phyloP scores from a whole-genome alignment of 192 early-diverging fungal species.

The Coemansia sp. region DNA sequence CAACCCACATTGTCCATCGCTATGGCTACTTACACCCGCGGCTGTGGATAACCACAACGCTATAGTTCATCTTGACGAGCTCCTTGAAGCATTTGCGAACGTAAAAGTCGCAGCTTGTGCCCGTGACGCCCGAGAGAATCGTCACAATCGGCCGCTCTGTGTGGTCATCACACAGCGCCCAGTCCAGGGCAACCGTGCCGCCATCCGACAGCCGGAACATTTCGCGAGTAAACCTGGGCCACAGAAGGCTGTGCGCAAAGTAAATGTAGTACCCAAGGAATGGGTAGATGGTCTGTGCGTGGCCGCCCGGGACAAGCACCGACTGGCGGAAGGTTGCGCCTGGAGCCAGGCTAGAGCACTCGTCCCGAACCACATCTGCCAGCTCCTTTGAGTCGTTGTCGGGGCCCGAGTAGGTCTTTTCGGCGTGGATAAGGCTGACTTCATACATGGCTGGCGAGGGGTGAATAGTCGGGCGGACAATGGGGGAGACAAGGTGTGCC shows the following conservation, averaged over 20 bases:
- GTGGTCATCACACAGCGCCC: conserved; percentile 58
- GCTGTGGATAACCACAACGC: conserved; percentile 79
- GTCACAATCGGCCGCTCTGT: conserved; percentile 68
- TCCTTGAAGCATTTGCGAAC: conserved; percentile 68
- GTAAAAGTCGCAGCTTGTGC: conserved; percentile 87
- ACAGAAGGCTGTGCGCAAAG: conserved; percentile 35
- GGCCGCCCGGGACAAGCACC: conserved; percentile 65
- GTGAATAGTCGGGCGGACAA: not conserved
- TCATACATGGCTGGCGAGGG: conserved; percentile 12
- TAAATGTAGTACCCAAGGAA: conserved; percentile 49
- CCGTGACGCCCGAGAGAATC: conserved; percentile 85
- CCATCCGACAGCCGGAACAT: conserved; percentile 72
- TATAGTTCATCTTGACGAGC: conserved; percentile 58
- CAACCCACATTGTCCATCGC: too few relatives aligned
- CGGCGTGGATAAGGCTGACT: conserved; percentile 30
- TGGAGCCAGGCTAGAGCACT: conserved; percentile 54
- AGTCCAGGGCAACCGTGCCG: conserved; percentile 81
- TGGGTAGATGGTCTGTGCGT: conserved; percentile 64
- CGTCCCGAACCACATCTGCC: conserved; percentile 19
- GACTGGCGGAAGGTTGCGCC: conserved; percentile 59
- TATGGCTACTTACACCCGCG: conserved; percentile 64
- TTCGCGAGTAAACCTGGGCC: conserved; percentile 46
- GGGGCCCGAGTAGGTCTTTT: conserved; percentile 2
- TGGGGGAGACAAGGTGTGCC: not conserved
- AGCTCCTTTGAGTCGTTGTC: conserved; percentile 6